Conservation (phyloP, 2,329 filamentous ascomycete genomes). For the Penicillium aurantiogriseum region DNA sequence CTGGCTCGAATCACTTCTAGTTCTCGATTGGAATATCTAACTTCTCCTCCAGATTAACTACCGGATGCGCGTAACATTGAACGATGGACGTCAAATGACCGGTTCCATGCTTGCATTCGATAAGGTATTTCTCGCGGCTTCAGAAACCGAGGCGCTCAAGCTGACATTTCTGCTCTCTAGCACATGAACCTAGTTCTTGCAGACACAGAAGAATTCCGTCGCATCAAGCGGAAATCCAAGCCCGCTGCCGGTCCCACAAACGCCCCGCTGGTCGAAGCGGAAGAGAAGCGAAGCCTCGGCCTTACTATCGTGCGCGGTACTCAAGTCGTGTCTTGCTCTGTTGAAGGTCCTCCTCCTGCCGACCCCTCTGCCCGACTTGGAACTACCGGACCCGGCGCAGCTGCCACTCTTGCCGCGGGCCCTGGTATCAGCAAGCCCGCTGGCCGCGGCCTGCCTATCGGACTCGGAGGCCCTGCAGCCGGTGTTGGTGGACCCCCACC, state of each 20-base stretch:
- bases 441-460: conserved; percentile 78
- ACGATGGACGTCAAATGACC: conserved; percentile 93
- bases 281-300: conserved; percentile 97
- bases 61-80: conserved; percentile 95
- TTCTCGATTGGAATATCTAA: conserved; percentile 40
- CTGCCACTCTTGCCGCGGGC: conserved; percentile 73
- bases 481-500: conserved; percentile 79
- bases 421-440: conserved; percentile 89
- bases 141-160: conserved; percentile 13
- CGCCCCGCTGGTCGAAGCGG: conserved; percentile 72
- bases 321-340: conserved; percentile 89
- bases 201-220: conserved; percentile 96
- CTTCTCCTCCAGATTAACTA: conserved; percentile 81
- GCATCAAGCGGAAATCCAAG: conserved; percentile 83
- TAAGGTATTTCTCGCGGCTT: conserved; percentile 61
- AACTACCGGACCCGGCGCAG: conserved; percentile 64
- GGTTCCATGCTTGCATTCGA: conserved; percentile 98
- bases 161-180: conserved; percentile 46
- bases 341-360: conserved; percentile 91
- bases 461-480: conserved; percentile 82
- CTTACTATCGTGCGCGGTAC: conserved; percentile 92
- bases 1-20: not conserved
- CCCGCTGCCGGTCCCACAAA: conserved; percentile 56
- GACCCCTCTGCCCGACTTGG: conserved; percentile 89
- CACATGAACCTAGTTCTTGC: conserved; percentile 99